phyloP scores from a whole-genome alignment of 2,329 filamentous ascomycete genomes.

The Arthrinium phaeospermum region DNA sequence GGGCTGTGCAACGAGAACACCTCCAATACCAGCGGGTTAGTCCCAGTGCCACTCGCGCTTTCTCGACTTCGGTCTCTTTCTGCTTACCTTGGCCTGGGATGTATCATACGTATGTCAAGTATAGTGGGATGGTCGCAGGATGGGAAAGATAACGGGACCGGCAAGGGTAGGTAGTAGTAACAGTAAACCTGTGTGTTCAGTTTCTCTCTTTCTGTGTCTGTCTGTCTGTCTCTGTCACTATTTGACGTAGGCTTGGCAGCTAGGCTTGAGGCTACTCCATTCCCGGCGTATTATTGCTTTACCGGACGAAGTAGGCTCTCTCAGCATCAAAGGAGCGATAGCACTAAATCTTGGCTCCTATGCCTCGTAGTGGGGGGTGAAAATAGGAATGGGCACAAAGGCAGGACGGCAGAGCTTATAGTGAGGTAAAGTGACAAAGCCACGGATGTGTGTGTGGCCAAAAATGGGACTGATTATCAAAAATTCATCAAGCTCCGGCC shows the following conservation, averaged over 20 bases:
- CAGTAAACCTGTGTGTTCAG: neutral
- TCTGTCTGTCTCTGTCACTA: neutral
- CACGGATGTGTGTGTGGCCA: neutral
- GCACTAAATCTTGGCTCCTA: conserved; percentile 4
- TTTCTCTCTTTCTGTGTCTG: neutral
- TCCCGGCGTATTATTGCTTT: conserved; percentile 16
- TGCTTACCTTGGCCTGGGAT: conserved; percentile 5
- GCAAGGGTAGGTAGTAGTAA: neutral
- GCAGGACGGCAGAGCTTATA: conserved; percentile 7
- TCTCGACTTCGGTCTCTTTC: conserved; percentile 18
- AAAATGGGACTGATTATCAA: conserved; percentile 1
- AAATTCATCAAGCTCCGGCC: neutral
- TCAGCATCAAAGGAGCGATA: neutral
- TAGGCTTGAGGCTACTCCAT: conserved; percentile 12
- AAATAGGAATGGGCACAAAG: conserved; percentile 5
- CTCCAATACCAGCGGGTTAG: conserved; percentile 8
- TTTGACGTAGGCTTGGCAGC: conserved; percentile 10
- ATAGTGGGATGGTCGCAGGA: neutral
- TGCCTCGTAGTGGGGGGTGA: conserved; percentile 15
- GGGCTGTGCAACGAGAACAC: conserved; percentile 19
- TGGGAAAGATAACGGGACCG: conserved; percentile 9
- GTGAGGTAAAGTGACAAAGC: conserved; percentile 3
- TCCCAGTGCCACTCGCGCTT: conserved; percentile 27
- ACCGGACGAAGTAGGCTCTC: conserved; percentile 1
- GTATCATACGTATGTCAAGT: conserved; percentile 7